Percentiles rank a stretch among this genome's conserved stretches.
Conservation (phyloP, 2,329 filamentous ascomycete species). For the Paecilomyces formosus region DNA sequence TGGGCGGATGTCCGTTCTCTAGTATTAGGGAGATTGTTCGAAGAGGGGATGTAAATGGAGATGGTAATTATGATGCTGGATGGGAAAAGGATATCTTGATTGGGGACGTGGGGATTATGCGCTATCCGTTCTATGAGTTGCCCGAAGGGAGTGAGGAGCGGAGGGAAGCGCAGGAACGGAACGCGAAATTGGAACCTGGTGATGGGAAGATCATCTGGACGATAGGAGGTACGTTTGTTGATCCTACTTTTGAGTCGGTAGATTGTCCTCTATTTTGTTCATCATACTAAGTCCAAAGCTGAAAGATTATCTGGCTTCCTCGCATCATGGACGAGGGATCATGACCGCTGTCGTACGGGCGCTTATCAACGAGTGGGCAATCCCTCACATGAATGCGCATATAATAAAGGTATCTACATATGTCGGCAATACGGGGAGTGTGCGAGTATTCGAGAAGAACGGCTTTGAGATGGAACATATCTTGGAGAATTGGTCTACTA, state of each 20-base stretch:
- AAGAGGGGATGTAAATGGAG: neutral
- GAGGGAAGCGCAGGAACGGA: constrained; percentile 7
- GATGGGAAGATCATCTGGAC: constrained; percentile 17
- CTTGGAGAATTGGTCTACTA: constrained; percentile 11
- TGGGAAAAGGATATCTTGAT: constrained; percentile 8
- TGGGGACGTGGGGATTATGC: constrained; percentile 14
- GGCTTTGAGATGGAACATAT: constrained; percentile 14
- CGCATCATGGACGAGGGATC: constrained; percentile 21
- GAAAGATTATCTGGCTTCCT: constrained; percentile 15
- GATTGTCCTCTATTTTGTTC: too few species aligned
- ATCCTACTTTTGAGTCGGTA: neutral
- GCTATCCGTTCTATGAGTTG: constrained; percentile 19
- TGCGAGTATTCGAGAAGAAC: constrained; percentile 20
- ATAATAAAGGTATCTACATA: constrained; percentile 13
- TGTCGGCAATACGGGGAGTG: constrained; percentile 18
- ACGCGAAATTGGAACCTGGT: constrained; percentile 13
- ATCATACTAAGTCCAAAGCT: constrained; percentile 2
- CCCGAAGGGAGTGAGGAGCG: constrained; percentile 9
- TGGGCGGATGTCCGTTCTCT: constrained; percentile 14
- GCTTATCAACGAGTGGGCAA: constrained; percentile 16
- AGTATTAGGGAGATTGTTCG: constrained; percentile 12
- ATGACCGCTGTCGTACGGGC: constrained; percentile 17
- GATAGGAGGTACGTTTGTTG: constrained; percentile 13
- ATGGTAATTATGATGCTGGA: neutral
- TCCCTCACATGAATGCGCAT: constrained; percentile 21